phyloP scores from a whole-genome alignment of 352 stramenopile genomes.

The Phytophthora multivora region DNA sequence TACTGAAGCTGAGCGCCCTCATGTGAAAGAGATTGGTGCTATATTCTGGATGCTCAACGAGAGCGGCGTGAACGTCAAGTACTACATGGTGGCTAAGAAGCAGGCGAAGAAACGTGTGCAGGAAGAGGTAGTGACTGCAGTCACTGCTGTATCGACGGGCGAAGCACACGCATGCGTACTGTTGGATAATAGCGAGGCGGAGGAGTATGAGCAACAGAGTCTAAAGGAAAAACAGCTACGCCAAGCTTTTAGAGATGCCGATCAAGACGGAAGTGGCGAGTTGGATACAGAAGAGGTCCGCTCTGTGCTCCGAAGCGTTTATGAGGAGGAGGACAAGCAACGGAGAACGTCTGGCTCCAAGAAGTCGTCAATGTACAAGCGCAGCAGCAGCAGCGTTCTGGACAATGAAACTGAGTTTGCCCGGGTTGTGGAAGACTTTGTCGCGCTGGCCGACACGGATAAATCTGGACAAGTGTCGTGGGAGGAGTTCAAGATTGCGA shows the following conservation, averaged over 20 bases:
- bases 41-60: constrained; percentile 90
- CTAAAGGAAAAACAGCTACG: constrained; percentile 89
- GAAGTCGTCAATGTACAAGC: constrained; percentile 36
- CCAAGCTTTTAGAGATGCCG: constrained; percentile 75
- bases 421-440: constrained; percentile 73
- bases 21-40: constrained; percentile 83
- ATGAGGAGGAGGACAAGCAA: constrained; percentile 70
- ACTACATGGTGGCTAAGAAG: constrained; percentile 82
- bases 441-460: constrained; percentile 79
- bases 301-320: constrained; percentile 70
- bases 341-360: constrained; percentile 33
- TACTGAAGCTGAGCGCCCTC: constrained; percentile 53
- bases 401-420: constrained; percentile 67
- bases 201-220: constrained; percentile 80
- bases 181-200: constrained; percentile 64
- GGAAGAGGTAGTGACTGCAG: constrained; percentile 60
- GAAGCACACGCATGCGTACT: constrained; percentile 68
- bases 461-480: constrained; percentile 79
- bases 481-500: constrained; percentile 88
- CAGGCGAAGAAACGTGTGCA: constrained; percentile 48
- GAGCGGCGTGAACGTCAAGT: constrained; percentile 78
- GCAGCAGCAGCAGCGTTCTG: constrained; percentile 56
- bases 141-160: constrained; percentile 53
- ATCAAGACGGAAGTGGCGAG: constrained; percentile 77
- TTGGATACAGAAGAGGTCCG: constrained; percentile 82